Evolutionary conservation across 176 grass and related monocot species (phyloP), one percentile per base, ranked within the genome.

Genomic region (Musa acuminata): DNA sequence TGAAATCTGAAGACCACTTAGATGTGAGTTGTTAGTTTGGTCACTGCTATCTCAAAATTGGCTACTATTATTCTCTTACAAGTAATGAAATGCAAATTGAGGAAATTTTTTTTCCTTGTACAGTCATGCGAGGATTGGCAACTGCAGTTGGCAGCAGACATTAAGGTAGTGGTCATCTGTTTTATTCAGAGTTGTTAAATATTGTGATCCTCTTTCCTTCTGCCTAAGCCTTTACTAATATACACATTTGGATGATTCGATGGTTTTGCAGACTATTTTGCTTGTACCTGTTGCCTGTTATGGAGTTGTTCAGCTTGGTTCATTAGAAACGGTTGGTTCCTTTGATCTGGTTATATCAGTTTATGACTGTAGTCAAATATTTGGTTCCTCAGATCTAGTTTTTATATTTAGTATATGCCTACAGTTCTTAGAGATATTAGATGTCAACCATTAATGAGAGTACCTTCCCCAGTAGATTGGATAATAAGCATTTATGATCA

Each of bases 271-370:
- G 91, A 88, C 91, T 49, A 66, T 96, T 79, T 69, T 96, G 52
- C 73, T 91, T 86, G 81, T 96, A 79, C 83, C 85, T 11, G 74
- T 86, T 76, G 24, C 52, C 17, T 76, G 83, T 80, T 65, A 84
- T 51, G 88, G 88, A 62, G 85, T 91, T 80, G 72, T 96, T 64
- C 83, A 96, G 62, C 51, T 96, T 35, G 91, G 91, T 27, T 91
- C 91, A 71, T 80, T 84, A 78, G 60, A 90, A 73, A 76, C 12
- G 85, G 91, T 96, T 83, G 71, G 62, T 68, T 78, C 51, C 64
- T 59, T 11, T 73, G 54, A 67, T 57, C 20, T 72, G 26, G 13
- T 9, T 14, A 29, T 29, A 25, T 68, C 35, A 35, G 11, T 11
- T 48, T 3, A 14, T 68, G 11, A 13, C 24, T 14, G 65, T 68